These are phyloP conservation scores for Claviceps maximensis DNA, from an alignment of 2,329 filamentous ascomycete species.

Conservation along the genomic window DNA sequence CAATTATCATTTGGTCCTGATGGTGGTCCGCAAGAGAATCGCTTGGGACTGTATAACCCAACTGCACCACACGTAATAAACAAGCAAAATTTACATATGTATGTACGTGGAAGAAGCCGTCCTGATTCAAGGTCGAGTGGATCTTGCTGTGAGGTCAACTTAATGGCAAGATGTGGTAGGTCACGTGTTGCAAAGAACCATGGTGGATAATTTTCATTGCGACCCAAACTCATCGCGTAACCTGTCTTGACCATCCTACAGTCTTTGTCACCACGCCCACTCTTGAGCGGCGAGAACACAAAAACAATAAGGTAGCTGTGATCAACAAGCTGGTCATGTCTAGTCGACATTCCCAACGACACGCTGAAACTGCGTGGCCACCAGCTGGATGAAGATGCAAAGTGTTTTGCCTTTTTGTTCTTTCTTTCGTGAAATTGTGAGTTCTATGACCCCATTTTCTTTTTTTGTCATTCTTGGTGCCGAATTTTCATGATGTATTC, in stretches of 20 bases:
- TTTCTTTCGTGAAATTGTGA: not conserved
- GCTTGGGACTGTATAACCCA: slow-evolving; percentile 3
- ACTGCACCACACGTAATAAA: not conserved
- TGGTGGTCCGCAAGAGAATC: not conserved
- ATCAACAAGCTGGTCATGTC: not conserved
- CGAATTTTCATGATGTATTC: slow-evolving; percentile 21
- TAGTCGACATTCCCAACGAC: too few relatives aligned
- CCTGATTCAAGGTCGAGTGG: too few relatives aligned
- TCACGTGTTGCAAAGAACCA: not conserved
- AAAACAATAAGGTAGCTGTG: not conserved
- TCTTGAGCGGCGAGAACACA: not conserved
- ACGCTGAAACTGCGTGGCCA: too few relatives aligned
- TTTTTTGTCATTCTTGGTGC: not conserved
- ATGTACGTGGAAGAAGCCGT: not conserved
- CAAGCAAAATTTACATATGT: not conserved
- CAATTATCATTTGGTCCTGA: not conserved
- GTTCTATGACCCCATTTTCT: not conserved
- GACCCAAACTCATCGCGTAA: not conserved
- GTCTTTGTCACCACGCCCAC: not conserved
- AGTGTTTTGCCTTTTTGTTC: too few relatives aligned
- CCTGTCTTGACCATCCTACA: not conserved
- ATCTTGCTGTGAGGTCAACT: not conserved
- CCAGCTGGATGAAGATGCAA: too few relatives aligned
- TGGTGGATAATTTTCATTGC: not conserved
- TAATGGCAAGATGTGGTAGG: not conserved